phyloP scores from a whole-genome alignment of 352 stramenopile species.

The Globisporangium sylvaticum region DNA sequence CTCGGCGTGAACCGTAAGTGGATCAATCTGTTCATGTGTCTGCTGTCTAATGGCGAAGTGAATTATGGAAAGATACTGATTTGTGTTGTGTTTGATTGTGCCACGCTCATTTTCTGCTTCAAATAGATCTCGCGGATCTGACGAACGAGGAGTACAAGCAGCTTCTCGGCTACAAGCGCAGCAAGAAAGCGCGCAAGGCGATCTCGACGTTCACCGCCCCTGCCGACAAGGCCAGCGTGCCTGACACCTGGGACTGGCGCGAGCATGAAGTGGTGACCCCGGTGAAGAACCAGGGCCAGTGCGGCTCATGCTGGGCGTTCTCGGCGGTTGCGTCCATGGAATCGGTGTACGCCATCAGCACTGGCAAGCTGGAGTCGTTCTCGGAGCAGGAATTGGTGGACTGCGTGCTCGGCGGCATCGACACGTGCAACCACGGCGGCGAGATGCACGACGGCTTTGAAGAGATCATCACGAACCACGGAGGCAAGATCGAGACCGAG shows the following conservation, averaged over 20 bases:
- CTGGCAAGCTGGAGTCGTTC: slow-evolving; percentile 41
- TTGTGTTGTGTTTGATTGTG: not conserved
- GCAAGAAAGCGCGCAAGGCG: slow-evolving; percentile 2
- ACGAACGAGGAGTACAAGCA: slow-evolving; percentile 41
- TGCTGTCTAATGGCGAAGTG: not conserved
- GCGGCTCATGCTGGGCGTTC: slow-evolving; percentile 96
- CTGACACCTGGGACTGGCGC: slow-evolving; percentile 48
- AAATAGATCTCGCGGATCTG: slow-evolving; percentile 33
- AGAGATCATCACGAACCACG: slow-evolving; percentile 38
- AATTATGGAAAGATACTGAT: not conserved
- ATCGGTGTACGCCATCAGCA: slow-evolving; percentile 29
- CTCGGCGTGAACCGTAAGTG: slow-evolving; percentile 38
- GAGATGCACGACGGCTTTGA: slow-evolving; percentile 40
- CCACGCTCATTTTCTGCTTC: not conserved
- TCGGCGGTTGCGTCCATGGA: slow-evolving; percentile 53
- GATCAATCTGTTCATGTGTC: not conserved
- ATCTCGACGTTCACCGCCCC: slow-evolving; percentile 19
- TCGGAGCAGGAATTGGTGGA: slow-evolving; percentile 57
- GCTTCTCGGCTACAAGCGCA: slow-evolving; percentile 35
- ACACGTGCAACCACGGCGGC: slow-evolving; percentile 39
- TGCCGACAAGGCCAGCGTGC: slow-evolving; percentile 15
- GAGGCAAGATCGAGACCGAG: slow-evolving; percentile 33
- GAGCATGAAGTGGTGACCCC: slow-evolving; percentile 67
- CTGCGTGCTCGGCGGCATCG: slow-evolving; percentile 24
- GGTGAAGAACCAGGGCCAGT: slow-evolving; percentile 93